These are phyloP conservation scores for Tetrapisispora fleetii DNA, from an alignment of 805 yeast genomes.

Conservation along the genomic window DNA sequence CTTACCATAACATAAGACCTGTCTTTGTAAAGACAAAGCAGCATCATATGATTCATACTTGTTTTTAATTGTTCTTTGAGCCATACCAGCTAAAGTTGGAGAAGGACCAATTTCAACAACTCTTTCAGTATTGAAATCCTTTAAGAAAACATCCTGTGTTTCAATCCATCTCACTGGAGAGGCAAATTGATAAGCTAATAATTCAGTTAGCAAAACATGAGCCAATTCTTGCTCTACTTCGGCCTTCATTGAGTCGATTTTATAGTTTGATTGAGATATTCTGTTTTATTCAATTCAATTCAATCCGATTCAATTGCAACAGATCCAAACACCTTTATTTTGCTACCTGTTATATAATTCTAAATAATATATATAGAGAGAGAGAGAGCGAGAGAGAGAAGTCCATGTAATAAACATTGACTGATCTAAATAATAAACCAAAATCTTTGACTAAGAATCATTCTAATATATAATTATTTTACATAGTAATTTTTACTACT, in stretches of 20 bases:
- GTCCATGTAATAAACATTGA: too few species aligned
- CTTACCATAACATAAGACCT: conserved; percentile 89
- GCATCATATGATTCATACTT: conserved; percentile 94
- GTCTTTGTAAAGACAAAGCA: conserved; percentile 77
- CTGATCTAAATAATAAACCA: too few species aligned
- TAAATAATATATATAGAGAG: too few species aligned
- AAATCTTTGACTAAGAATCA: too few species aligned
- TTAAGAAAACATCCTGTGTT: conserved; percentile 94
- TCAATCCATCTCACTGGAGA: conserved; percentile 99
- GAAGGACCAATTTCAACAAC: conserved; percentile 98
- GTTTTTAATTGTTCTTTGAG: conserved; percentile 90
- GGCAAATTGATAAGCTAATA: conserved; percentile 96
- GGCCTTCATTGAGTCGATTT: conserved; percentile 42
- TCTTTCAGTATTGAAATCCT: conserved; percentile 90
- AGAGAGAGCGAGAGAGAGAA: too few species aligned
- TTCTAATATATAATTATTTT: too few species aligned
- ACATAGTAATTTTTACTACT: too few species aligned
- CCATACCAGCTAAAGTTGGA: conserved; percentile 98
- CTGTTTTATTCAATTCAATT: too few species aligned
- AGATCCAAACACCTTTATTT: neutral
- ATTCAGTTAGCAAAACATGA: conserved; percentile 86
- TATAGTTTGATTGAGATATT: neutral
- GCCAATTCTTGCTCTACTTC: conserved; percentile 97
- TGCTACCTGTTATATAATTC: too few species aligned
- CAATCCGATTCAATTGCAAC: neutral